phyloP scores from a whole-genome alignment of 148 eudicot genomes.

The Linanthus parryae region DNA sequence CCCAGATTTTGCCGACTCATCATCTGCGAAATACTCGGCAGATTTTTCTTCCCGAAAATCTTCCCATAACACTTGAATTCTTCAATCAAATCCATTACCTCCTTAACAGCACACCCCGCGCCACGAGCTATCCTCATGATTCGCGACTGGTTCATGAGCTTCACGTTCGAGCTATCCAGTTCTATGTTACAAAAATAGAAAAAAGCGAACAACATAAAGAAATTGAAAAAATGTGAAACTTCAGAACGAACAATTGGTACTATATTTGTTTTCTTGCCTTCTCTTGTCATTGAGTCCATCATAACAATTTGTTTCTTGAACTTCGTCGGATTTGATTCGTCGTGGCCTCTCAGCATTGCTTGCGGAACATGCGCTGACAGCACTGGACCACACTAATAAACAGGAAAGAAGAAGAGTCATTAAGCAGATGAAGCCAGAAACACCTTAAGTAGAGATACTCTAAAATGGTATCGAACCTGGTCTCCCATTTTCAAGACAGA shows the following conservation, averaged over 20 bases:
- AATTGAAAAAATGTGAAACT: too few relatives aligned
- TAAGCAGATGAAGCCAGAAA: slow-evolving; percentile 83
- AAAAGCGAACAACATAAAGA: background rate
- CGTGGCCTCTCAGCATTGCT: too few relatives aligned
- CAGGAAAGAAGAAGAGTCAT: too few relatives aligned
- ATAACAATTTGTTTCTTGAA: slow-evolving; percentile 91
- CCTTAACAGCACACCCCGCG: slow-evolving; percentile 59
- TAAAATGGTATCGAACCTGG: slow-evolving; percentile 97
- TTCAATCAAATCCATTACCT: slow-evolving; percentile 83
- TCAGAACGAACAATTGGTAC: too few relatives aligned
- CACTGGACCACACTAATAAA: too few relatives aligned
- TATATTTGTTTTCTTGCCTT: too few relatives aligned
- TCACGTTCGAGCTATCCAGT: slow-evolving; percentile 86
- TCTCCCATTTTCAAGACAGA: too few relatives aligned
- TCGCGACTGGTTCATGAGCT: slow-evolving; percentile 76
- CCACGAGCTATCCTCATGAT: slow-evolving; percentile 94
- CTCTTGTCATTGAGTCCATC: slow-evolving; percentile 98
- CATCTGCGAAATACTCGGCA: slow-evolving; percentile 83
- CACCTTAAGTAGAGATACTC: slow-evolving; percentile 89
- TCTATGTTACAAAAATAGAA: too few relatives aligned
- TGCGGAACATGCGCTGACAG: too few relatives aligned
- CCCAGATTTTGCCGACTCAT: slow-evolving; percentile 84
- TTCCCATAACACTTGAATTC: slow-evolving; percentile 87
- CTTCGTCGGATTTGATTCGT: slow-evolving; percentile 88
- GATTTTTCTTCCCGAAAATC: slow-evolving; percentile 93